Evolutionary conservation across 2,329 filamentous ascomycete species (phyloP).

Genomic region (Calonectria henricotiae): DNA sequence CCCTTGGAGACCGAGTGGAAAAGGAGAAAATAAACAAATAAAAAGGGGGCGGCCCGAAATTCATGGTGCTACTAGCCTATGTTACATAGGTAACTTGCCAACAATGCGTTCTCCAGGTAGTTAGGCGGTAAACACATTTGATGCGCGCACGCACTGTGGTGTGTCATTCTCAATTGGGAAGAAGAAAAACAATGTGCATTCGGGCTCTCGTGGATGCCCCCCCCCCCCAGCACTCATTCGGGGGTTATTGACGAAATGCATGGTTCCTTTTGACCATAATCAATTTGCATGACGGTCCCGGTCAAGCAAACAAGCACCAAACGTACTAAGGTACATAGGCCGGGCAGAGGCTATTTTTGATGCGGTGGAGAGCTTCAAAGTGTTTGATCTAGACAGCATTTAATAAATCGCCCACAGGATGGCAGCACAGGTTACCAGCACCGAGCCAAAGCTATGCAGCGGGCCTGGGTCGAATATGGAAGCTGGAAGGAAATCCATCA

Average conservation of each 20-base stretch:
- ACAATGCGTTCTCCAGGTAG: conserved; percentile 21
- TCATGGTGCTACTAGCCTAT: conserved; percentile 31
- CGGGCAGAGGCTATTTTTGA: conserved; percentile 5
- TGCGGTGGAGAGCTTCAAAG: neutral
- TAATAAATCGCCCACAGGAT: neutral
- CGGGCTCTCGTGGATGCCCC: conserved; percentile 21
- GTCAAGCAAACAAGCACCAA: neutral
- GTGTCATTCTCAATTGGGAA: conserved; percentile 8
- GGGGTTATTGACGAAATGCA: conserved; percentile 1
- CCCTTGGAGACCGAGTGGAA: conserved; percentile 10
- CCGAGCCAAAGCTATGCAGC: neutral
- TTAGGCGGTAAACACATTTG: conserved; percentile 32
- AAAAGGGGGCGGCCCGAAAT: conserved; percentile 32
- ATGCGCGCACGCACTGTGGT: conserved; percentile 12
- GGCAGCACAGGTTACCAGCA: neutral
- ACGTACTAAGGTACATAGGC: conserved; percentile 9
- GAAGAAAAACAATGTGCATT: conserved; percentile 4
- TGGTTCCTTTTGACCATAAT: conserved; percentile 26
- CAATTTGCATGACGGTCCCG: conserved; percentile 24
- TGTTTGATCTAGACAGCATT: conserved; percentile 7
- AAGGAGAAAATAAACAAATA: conserved; percentile 21
- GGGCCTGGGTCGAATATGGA: neutral
- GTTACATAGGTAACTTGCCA: conserved; percentile 26
- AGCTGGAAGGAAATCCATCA: conserved; percentile 20
- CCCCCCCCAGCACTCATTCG: conserved; percentile 15